These are phyloP conservation scores for Musa troglodytarum DNA, from an alignment of 176 grass and related monocot genomes.

Conservation along the genomic window DNA sequence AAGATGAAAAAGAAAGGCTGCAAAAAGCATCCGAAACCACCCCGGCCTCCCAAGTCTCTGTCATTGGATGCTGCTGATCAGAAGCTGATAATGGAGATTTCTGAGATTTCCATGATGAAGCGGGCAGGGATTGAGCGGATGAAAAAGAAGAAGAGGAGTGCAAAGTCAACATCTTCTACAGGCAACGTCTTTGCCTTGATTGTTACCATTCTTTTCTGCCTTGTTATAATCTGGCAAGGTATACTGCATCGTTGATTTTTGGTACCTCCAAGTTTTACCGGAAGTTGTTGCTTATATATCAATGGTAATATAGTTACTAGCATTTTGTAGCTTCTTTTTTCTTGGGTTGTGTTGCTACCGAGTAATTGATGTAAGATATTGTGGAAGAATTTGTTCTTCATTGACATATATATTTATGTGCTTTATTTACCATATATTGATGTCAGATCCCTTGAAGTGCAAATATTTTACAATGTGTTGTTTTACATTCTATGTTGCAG, in stretches of 20 bases:
- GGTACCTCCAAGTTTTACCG: neutral
- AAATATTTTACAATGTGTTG: neutral
- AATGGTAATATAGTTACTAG: neutral
- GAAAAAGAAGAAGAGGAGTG: conserved; percentile 92
- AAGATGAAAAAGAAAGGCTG: conserved; percentile 68
- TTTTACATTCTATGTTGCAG: no score
- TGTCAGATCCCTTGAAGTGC: neutral
- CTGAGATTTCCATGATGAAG: conserved; percentile 69
- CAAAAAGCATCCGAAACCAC: conserved; percentile 71
- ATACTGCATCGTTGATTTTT: conserved; percentile 10
- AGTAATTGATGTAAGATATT: neutral
- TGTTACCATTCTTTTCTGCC: conserved; percentile 83
- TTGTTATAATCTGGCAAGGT: conserved; percentile 98
- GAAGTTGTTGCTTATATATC: neutral
- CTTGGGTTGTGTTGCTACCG: neutral
- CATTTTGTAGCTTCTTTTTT: neutral
- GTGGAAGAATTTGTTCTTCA: neutral
- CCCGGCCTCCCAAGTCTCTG: conserved; percentile 42
- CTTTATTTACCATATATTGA: neutral
- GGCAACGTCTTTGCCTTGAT: conserved; percentile 54
- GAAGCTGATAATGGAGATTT: conserved; percentile 76
- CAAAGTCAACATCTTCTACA: conserved; percentile 41
- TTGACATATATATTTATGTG: neutral
- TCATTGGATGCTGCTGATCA: conserved; percentile 61
- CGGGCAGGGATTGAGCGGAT: conserved; percentile 83